phyloP scores from a whole-genome alignment of 805 yeast species.

The Wickerhamia fluorescens region DNA sequence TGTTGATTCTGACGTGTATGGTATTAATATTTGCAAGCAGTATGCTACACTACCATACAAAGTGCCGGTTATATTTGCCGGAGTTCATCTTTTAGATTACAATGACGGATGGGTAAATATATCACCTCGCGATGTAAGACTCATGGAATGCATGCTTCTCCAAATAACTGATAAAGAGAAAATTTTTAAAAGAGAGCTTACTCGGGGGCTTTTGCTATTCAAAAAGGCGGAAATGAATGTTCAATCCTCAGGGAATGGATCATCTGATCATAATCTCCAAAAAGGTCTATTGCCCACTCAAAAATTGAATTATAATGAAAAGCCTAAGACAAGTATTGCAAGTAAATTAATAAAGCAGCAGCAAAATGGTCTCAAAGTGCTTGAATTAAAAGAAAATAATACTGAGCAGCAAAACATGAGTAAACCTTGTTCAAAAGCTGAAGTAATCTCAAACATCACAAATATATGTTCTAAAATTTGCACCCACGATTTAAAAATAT shows the following conservation, averaged over 20 bases:
- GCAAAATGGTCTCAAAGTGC: too few species aligned
- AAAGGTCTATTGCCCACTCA: too few species aligned
- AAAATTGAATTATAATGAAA: too few species aligned
- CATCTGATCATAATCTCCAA: too few species aligned
- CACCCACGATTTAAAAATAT: too few species aligned
- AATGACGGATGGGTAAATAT: constrained; percentile 13
- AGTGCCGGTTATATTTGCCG: constrained; percentile 20
- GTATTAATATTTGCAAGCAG: constrained; percentile 44
- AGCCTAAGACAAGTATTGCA: too few species aligned
- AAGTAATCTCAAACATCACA: too few species aligned
- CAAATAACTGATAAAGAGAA: constrained; percentile 12
- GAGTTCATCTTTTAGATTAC: constrained; percentile 37
- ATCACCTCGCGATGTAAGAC: constrained; percentile 11
- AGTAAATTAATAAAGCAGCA: too few species aligned
- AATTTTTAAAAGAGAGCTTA: constrained; percentile 35
- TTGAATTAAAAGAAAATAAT: too few species aligned
- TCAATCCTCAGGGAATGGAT: neutral
- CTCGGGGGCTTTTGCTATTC: constrained; percentile 43
- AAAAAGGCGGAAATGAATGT: constrained; percentile 55
- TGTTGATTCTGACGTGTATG: constrained; percentile 63
- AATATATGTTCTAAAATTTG: too few species aligned
- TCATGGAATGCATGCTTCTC: neutral
- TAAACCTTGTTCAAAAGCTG: too few species aligned
- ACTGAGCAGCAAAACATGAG: too few species aligned
- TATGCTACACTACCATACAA: constrained; percentile 8